phyloP scores from a whole-genome alignment of 2,329 filamentous ascomycete genomes.

The Fusarium illudens region DNA sequence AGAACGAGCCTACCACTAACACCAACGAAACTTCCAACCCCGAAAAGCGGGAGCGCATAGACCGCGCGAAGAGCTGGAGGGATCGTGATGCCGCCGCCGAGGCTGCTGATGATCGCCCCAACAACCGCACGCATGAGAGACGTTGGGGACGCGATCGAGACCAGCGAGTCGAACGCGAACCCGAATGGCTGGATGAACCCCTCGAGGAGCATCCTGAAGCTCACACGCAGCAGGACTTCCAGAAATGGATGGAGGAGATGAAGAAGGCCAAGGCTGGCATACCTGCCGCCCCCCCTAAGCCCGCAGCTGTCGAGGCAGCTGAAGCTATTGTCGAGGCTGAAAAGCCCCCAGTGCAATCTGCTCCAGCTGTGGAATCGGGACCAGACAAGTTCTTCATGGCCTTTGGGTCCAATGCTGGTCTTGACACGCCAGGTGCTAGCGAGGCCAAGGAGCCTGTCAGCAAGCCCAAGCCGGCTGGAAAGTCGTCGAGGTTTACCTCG shows the following conservation, averaged over 20 bases:
- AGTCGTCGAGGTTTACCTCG: slow-evolving; percentile 86
- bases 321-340: slow-evolving; percentile 55
- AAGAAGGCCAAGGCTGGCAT: slow-evolving; percentile 67
- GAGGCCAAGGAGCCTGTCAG: slow-evolving; percentile 54
- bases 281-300: slow-evolving; percentile 49
- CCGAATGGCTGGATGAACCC: slow-evolving; percentile 88
- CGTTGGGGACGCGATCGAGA: slow-evolving; percentile 67
- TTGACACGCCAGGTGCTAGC: slow-evolving; percentile 62
- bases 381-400: slow-evolving; percentile 81
- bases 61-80: slow-evolving; percentile 69
- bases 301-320: slow-evolving; percentile 44
- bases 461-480: slow-evolving; percentile 65
- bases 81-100: slow-evolving; percentile 57
- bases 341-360: slow-evolving; percentile 64
- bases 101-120: slow-evolving; percentile 65
- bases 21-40: slow-evolving; percentile 45
- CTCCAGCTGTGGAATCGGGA: slow-evolving; percentile 70
- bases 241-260: slow-evolving; percentile 94
- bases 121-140: slow-evolving; percentile 56
- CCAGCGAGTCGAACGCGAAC: slow-evolving; percentile 76
- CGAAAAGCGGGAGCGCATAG: slow-evolving; percentile 63
- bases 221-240: slow-evolving; percentile 89
- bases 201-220: slow-evolving; percentile 73
- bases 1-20: slow-evolving; percentile 57
- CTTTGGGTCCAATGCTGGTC: slow-evolving; percentile 52